Evolutionary conservation across 768 basidiomycete species (phyloP).

Genomic region (Rhizopogon vulgaris): DNA sequence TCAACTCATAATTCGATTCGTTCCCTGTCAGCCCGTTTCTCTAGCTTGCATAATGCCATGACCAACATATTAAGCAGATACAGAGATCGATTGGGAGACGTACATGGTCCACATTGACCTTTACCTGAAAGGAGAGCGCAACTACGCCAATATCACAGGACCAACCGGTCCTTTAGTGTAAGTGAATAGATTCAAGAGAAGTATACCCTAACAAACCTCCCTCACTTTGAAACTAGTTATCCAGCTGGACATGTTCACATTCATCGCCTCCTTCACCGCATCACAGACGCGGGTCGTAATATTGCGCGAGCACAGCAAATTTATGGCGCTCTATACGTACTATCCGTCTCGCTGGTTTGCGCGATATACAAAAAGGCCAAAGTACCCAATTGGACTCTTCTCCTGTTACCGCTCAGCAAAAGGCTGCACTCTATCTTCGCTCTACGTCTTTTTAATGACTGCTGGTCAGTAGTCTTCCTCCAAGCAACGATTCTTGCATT

Average conservation of each 20-base stretch:
- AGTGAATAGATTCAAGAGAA: conserved; percentile 17
- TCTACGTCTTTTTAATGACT: conserved; percentile 92
- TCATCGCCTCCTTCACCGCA: conserved; percentile 59
- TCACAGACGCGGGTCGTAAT: conserved; percentile 58
- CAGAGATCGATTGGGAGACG: conserved; percentile 97
- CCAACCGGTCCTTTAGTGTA: conserved; percentile 94
- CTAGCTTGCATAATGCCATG: conserved; percentile 8
- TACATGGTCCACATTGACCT: conserved; percentile 86
- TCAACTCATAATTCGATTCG: conserved; percentile 69
- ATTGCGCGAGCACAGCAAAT: conserved; percentile 68
- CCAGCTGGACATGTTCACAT: conserved; percentile 90
- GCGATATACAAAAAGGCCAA: conserved; percentile 60
- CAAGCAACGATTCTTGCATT: conserved; percentile 65
- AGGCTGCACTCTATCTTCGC: conserved; percentile 91
- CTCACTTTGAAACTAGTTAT: conserved; percentile 49
- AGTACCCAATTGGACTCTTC: conserved; percentile 65
- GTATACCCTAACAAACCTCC: background rate
- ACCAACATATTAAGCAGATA: conserved; percentile 51
- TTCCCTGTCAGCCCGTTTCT: conserved; percentile 62
- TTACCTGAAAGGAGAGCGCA: conserved; percentile 74
- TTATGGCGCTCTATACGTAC: conserved; percentile 70
- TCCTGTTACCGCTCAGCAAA: conserved; percentile 83
- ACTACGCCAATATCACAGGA: conserved; percentile 78
- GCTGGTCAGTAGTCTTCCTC: conserved; percentile 69
- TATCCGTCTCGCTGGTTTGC: conserved; percentile 57